A percentile compares a stretch with the other conserved stretches of the same genome.
Evolutionary conservation across 2,329 filamentous ascomycete species (phyloP).

Genomic region (Phyllachora maydis): DNA sequence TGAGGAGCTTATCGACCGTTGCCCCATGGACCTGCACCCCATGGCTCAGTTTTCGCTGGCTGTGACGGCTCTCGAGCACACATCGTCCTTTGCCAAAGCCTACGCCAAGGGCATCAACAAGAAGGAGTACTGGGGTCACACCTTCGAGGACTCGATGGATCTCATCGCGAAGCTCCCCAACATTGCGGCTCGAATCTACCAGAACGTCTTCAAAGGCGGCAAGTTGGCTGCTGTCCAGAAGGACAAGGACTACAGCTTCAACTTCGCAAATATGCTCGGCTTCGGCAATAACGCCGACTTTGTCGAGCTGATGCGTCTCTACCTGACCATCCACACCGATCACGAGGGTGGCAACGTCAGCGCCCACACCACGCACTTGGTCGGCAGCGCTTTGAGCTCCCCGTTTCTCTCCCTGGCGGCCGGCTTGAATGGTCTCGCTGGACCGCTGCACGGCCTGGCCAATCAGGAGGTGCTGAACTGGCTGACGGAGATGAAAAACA

Average conservation of each 20-base stretch:
- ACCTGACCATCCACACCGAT: slow-evolving; percentile 99
- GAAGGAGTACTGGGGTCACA: slow-evolving; percentile 99
- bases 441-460: slow-evolving; percentile 93
- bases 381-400: slow-evolving; percentile 89
- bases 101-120: slow-evolving; percentile 99
- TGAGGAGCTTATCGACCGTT: slow-evolving; percentile 98
- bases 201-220: slow-evolving; percentile 99
- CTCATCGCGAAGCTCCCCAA: slow-evolving; percentile 98
- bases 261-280: slow-evolving; percentile 98
- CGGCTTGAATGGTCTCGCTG: slow-evolving; percentile 93
- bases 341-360: slow-evolving; percentile 99
- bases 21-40: slow-evolving; percentile 94
- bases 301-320: slow-evolving; percentile 93
- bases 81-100: slow-evolving; percentile 92
- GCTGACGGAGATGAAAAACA: slow-evolving; percentile 98
- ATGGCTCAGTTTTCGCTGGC: slow-evolving; percentile 99
- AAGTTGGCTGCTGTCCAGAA: slow-evolving; percentile 92
- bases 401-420: slow-evolving; percentile 92
- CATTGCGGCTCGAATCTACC: slow-evolving; percentile 97
- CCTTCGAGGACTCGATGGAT: slow-evolving; percentile 99
- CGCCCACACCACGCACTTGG: slow-evolving; percentile 96
- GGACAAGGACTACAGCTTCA: slow-evolving; percentile 98
- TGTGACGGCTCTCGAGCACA: slow-evolving; percentile 94
- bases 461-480: slow-evolving; percentile 99
- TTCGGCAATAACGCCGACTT: slow-evolving; percentile 93